Evolutionary conservation across 306 rosid species (phyloP).

Genomic region (Quercus mongolica): DNA sequence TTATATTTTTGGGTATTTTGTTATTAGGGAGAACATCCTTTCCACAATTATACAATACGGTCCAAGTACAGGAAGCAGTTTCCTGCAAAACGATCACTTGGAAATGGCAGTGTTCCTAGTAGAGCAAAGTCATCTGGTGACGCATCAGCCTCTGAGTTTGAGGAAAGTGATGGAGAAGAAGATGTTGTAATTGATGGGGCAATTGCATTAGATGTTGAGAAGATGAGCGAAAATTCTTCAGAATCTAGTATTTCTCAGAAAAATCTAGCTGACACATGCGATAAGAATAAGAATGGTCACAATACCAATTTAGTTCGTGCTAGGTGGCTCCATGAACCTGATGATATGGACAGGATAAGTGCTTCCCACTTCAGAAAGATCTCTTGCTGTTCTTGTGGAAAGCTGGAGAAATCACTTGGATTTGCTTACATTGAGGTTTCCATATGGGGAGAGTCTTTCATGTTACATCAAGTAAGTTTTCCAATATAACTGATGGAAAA

Average conservation of each 20-base stretch:
- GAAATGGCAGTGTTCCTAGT: conserved; percentile 20
- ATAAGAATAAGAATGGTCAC: conserved; percentile 35
- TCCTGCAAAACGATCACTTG: conserved; percentile 29
- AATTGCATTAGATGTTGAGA: conserved; percentile 10
- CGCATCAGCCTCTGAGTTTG: conserved; percentile 38
- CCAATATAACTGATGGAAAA: background rate
- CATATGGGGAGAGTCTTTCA: conserved; percentile 94
- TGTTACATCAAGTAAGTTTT: conserved; percentile 84
- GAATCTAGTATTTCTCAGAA: conserved; percentile 24
- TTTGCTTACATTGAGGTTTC: conserved; percentile 52
- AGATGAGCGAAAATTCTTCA: conserved; percentile 20
- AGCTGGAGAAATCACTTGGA: conserved; percentile 63
- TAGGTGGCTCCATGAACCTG: conserved; percentile 87
- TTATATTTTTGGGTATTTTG: conserved; percentile 10
- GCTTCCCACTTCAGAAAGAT: conserved; percentile 84
- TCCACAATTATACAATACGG: conserved; percentile 87
- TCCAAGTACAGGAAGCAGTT: conserved; percentile 60
- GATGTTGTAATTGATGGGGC: conserved; percentile 20
- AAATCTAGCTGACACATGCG: conserved; percentile 14
- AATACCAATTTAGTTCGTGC: conserved; percentile 41
- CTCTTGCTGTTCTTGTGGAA: conserved; percentile 60
- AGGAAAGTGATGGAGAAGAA: conserved; percentile 55
- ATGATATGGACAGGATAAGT: conserved; percentile 61
- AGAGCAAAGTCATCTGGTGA: conserved; percentile 13
- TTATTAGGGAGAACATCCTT: conserved; percentile 80